These are phyloP conservation scores for Rugosomyces carneus DNA, from an alignment of 1,284 basidiomycete genomes.

Conservation along the genomic window DNA sequence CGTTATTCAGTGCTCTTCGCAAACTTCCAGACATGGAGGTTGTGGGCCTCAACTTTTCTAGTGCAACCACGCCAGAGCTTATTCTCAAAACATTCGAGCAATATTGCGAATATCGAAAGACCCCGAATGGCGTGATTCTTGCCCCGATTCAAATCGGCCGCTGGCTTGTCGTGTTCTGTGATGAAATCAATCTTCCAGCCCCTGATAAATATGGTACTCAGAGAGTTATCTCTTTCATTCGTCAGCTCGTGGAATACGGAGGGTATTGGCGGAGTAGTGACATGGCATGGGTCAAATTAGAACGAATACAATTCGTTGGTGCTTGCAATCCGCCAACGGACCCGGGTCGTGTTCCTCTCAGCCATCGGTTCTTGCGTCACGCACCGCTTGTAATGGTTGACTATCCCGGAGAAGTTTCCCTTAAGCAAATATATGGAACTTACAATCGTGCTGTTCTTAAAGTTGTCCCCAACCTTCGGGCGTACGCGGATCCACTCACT, in stretches of 20 bases:
- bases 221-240: conserved; percentile 96
- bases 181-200: conserved; percentile 98
- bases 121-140: conserved; percentile 93
- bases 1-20: conserved; percentile 95
- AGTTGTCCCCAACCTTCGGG: conserved; percentile 88
- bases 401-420: conserved; percentile 94
- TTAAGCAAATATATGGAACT: conserved; percentile 99
- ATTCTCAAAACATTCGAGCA: conserved; percentile 99
- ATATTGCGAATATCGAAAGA: conserved; percentile 99
- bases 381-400: conserved; percentile 99
- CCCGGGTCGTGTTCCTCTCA: conserved; percentile 97
- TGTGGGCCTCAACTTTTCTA: conserved; percentile 98
- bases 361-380: conserved; percentile 95
- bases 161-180: conserved; percentile 99
- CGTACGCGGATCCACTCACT: conserved; percentile 92
- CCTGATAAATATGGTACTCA: conserved; percentile 99
- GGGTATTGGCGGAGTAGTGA: conserved; percentile 96
- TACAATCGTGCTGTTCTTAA: conserved; percentile 97
- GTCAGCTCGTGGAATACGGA: conserved; percentile 92
- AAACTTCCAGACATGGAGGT: conserved; percentile 99
- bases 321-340: conserved; percentile 99
- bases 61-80: conserved; percentile 95
- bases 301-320: conserved; percentile 98
- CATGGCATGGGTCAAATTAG: conserved; percentile 96
- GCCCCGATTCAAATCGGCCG: conserved; percentile 93